Conservation (phyloP, 768 basidiomycete genomes). For the Cubamyces sp. region DNA sequence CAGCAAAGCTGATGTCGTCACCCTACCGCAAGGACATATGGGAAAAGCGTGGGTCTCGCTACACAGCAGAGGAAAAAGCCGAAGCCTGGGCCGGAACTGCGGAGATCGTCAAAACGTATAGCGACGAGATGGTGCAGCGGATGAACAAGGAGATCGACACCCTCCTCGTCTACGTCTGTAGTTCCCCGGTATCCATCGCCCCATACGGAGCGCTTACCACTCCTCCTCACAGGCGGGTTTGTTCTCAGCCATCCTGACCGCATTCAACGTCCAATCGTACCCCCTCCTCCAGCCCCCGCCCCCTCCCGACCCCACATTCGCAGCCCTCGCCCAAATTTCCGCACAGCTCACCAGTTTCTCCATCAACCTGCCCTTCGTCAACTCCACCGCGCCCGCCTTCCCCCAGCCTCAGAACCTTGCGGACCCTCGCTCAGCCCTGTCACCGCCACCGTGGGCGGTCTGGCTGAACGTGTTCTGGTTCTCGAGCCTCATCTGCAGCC, state of each 20-base stretch:
- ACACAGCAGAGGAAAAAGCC: neutral
- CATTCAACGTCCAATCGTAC: slow-evolving; percentile 25
- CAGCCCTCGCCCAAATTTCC: slow-evolving; percentile 20
- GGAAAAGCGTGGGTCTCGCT: too few relatives aligned
- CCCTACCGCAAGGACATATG: too few relatives aligned
- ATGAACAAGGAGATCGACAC: neutral
- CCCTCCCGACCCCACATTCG: neutral
- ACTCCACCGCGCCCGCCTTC: slow-evolving; percentile 1
- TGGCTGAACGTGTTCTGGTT: slow-evolving; percentile 32
- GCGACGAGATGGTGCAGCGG: neutral
- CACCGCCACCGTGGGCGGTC: slow-evolving; percentile 6
- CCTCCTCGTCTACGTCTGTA: neutral
- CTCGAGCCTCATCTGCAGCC: slow-evolving; percentile 27
- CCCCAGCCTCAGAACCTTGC: neutral
- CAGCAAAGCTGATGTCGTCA: too few relatives aligned
- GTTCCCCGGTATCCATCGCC: too few relatives aligned
- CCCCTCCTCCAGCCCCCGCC: slow-evolving; percentile 7
- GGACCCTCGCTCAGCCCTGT: neutral
- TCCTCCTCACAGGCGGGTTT: slow-evolving; percentile 18
- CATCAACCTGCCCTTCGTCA: neutral
- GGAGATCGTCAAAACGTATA: neutral
- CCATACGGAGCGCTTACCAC: too few relatives aligned
- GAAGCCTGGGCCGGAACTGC: neutral
- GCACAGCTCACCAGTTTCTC: slow-evolving; percentile 3
- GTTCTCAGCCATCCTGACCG: slow-evolving; percentile 23